Percentiles rank a stretch among this genome's conserved stretches.
phyloP scores from a whole-genome alignment of 192 early-diverging fungal species.

The Spinellus fusiger region DNA sequence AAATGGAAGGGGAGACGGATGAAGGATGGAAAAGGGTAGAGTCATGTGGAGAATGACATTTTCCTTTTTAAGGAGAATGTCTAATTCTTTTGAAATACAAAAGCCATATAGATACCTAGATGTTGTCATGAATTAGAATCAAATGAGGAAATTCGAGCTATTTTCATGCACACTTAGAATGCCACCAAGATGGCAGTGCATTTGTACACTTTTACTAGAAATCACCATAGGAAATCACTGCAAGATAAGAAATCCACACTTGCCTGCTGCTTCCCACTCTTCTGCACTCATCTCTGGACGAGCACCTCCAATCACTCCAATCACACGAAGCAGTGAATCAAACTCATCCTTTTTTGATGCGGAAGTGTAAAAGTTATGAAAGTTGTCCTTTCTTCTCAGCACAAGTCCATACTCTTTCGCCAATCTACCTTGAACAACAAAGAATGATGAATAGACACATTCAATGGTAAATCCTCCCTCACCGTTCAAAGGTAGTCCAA shows the following conservation, averaged over 20 bases:
- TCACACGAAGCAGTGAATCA: constrained; percentile 62
- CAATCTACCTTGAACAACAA: constrained; percentile 41
- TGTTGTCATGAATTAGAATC: neutral
- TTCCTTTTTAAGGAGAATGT: too few species aligned
- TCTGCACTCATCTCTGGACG: constrained; percentile 62
- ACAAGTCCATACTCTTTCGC: constrained; percentile 80
- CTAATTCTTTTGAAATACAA: constrained; percentile 66
- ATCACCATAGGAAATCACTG: too few species aligned
- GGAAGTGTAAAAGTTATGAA: constrained; percentile 79
- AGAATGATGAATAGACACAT: neutral
- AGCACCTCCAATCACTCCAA: constrained; percentile 74
- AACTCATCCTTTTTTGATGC: constrained; percentile 47
- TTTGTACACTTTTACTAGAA: too few species aligned
- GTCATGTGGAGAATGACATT: too few species aligned
- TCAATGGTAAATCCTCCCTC: neutral
- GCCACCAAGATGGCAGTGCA: too few species aligned
- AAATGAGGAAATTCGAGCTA: neutral
- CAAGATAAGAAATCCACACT: constrained; percentile 18
- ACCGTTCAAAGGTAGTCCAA: constrained; percentile 73
- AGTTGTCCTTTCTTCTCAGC: constrained; percentile 64
- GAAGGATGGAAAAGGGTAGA: too few species aligned
- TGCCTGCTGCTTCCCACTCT: constrained; percentile 91
- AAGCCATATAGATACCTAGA: constrained; percentile 58
- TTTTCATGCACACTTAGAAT: too few species aligned
- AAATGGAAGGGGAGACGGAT: neutral